A percentile compares a stretch with the other conserved stretches of the same genome.
Conservation (phyloP, 306 rosid species). For the Quercus mongolica region DNA sequence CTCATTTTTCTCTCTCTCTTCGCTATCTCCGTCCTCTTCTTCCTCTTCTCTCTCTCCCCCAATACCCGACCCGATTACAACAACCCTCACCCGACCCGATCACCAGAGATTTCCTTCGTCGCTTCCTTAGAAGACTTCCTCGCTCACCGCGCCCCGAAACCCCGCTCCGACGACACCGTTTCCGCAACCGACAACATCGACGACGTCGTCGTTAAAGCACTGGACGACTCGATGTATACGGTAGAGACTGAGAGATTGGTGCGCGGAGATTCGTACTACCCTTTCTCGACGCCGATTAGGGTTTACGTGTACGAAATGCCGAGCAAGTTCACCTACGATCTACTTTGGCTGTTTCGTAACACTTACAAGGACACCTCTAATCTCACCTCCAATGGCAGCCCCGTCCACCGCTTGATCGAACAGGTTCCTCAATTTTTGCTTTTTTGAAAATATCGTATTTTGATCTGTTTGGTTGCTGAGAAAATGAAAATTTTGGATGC, state of each 20-base stretch:
- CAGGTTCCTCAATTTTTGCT: slow-evolving; percentile 40
- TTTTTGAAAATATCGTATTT: not conserved
- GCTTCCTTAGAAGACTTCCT: slow-evolving; percentile 74
- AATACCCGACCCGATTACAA: slow-evolving; percentile 7
- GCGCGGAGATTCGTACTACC: slow-evolving; percentile 51
- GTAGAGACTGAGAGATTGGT: slow-evolving; percentile 26
- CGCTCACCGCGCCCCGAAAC: slow-evolving; percentile 22
- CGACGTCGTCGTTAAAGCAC: slow-evolving; percentile 19
- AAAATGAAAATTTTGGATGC: slow-evolving; percentile 8
- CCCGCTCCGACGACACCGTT: slow-evolving; percentile 13
- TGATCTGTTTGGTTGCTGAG: not conserved
- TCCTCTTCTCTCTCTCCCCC: slow-evolving; percentile 43
- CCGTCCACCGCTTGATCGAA: slow-evolving; percentile 90
- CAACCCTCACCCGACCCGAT: not conserved
- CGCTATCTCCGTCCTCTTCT: slow-evolving; percentile 38
- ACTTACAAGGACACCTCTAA: slow-evolving; percentile 65
- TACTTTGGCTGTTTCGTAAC: slow-evolving; percentile 60
- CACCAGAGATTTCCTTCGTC: slow-evolving; percentile 63
- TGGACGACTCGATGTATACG: slow-evolving; percentile 38
- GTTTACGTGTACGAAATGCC: slow-evolving; percentile 95
- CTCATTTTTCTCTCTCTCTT: slow-evolving; percentile 41
- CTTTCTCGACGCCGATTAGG: slow-evolving; percentile 45
- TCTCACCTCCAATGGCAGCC: slow-evolving; percentile 95
- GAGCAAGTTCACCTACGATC: slow-evolving; percentile 69
- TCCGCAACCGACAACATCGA: not conserved